A percentile compares a stretch with the other conserved stretches of the same genome.
Evolutionary conservation across 192 early-diverging fungal genomes (phyloP).

Genomic region (Chytriomyces sp.): DNA sequence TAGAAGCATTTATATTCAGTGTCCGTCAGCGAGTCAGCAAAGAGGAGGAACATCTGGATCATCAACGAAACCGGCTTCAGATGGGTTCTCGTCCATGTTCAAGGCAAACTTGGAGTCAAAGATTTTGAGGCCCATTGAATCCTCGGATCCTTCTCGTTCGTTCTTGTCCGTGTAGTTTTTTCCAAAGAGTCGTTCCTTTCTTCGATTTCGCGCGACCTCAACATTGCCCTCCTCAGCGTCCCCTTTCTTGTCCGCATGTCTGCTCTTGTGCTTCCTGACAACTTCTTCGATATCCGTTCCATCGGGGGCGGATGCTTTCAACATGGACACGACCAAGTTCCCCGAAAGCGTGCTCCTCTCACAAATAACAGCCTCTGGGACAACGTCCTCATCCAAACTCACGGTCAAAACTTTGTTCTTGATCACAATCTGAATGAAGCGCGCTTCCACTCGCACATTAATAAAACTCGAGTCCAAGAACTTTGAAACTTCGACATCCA

Average conservation of each 20-base stretch:
- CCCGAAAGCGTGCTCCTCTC: slow-evolving; percentile 59
- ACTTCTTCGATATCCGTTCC: slow-evolving; percentile 4
- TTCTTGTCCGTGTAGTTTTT: not conserved
- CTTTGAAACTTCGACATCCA: slow-evolving; percentile 56
- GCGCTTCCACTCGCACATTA: slow-evolving; percentile 55
- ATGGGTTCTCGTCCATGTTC: not conserved
- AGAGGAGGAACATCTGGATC: slow-evolving; percentile 64
- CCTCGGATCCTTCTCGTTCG: slow-evolving; percentile 16
- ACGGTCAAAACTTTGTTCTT: slow-evolving; percentile 63
- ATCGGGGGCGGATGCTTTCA: slow-evolving; percentile 34
- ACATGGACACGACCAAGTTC: slow-evolving; percentile 53
- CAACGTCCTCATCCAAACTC: slow-evolving; percentile 49
- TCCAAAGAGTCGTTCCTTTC: slow-evolving; percentile 27
- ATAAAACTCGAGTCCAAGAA: slow-evolving; percentile 59
- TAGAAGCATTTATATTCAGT: not conserved
- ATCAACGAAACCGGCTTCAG: slow-evolving; percentile 54
- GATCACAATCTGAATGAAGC: slow-evolving; percentile 48
- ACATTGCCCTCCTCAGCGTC: slow-evolving; percentile 1
- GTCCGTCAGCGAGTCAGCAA: slow-evolving; percentile 33
- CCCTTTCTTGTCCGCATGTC: slow-evolving; percentile 7
- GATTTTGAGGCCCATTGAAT: slow-evolving; percentile 18
- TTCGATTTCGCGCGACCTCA: slow-evolving; percentile 12
- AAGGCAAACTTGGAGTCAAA: slow-evolving; percentile 17
- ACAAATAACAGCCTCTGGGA: slow-evolving; percentile 44
- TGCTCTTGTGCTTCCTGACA: slow-evolving; percentile 12